Evolutionary conservation across 148 eudicot species (phyloP), one percentile per base, ranked within the genome.

Genomic region (Drosera capensis): DNA sequence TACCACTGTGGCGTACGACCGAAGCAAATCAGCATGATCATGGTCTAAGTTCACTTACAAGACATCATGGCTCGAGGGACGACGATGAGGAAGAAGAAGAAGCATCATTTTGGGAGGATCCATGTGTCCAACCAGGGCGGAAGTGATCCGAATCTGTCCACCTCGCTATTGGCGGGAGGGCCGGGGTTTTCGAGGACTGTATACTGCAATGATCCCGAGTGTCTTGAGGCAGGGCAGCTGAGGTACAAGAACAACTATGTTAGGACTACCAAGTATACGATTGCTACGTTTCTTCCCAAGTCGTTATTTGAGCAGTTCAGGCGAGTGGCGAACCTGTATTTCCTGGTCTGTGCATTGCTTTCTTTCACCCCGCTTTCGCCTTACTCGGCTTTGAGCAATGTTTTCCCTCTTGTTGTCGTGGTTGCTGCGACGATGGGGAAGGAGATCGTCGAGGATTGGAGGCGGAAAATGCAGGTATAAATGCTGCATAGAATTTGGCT

Each of bases 281-380:
- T 60, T 17, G 49, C 36, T 17, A 74, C 74, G 13, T 82, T 82
- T 54, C 22, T 82, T 3, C 94, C 94, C 37, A 82, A 75, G 50
- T 71, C 94, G 9, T 40, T 82, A 54, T 79, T 82, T 45, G 94
- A 82, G 65, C 94, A 82, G 39, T 82, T 82, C 45, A 65, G 85
- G 55, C 47, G 94, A 14, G 86, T 79, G 5, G 94, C 94, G 11
- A 82, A 82, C 38, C 22, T 79, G 8, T 82, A 79, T 36, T 75
- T 82, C 53, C 80, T 82, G 7, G 19, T 75, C 23, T 67, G 72
- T 21, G 83, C 80, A 9, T 46, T 70, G 11, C 30, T 78, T 51
- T 70, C 94, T 8, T 73, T 79, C 57, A 72, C 75, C 16, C 49
- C 77, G 3, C 40, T 78, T 12, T 68, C 82, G 5, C 94, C 94